phyloP scores from a whole-genome alignment of 352 stramenopile genomes.

The Globisporangium iwayamae region DNA sequence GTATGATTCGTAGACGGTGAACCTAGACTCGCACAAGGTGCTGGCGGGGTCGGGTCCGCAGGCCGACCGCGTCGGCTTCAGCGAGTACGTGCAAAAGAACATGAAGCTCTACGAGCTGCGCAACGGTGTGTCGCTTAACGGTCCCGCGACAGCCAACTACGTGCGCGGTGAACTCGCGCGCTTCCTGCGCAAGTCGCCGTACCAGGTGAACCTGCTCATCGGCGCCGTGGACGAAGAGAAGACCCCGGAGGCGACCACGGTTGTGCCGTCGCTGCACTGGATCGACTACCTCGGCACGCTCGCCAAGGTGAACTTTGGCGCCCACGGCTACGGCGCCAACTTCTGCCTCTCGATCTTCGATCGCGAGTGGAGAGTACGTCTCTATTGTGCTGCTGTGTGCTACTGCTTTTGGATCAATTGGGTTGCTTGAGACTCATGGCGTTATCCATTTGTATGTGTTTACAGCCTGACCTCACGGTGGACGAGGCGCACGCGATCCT shows the following conservation, averaged over 20 bases:
- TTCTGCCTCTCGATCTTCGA: constrained; percentile 89
- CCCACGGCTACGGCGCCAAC: constrained; percentile 79
- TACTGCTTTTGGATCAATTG: neutral
- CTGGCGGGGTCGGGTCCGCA: constrained; percentile 74
- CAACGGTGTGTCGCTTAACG: constrained; percentile 83
- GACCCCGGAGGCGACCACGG: constrained; percentile 20
- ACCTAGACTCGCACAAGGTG: constrained; percentile 81
- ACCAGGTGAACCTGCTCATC: constrained; percentile 85
- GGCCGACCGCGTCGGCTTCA: constrained; percentile 77
- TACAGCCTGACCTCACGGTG: constrained; percentile 68
- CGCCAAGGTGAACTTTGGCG: constrained; percentile 85
- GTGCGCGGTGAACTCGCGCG: constrained; percentile 77
- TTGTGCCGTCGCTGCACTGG: constrained; percentile 79
- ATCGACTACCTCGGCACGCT: constrained; percentile 87
- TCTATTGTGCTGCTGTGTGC: neutral
- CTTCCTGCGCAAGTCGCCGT: constrained; percentile 78
- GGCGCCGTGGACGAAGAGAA: constrained; percentile 57
- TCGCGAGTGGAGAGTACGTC: constrained; percentile 73
- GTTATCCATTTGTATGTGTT: constrained; percentile 3
- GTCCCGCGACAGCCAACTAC: constrained; percentile 78
- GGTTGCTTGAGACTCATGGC: constrained; percentile 1
- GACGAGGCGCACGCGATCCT: constrained; percentile 71
- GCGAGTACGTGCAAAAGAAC: constrained; percentile 90
- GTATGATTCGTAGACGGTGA: constrained; percentile 34
- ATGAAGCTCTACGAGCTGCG: constrained; percentile 90